Conservation (phyloP, 2,329 filamentous ascomycete species). For the Pseudogymnoascus pannorum region DNA sequence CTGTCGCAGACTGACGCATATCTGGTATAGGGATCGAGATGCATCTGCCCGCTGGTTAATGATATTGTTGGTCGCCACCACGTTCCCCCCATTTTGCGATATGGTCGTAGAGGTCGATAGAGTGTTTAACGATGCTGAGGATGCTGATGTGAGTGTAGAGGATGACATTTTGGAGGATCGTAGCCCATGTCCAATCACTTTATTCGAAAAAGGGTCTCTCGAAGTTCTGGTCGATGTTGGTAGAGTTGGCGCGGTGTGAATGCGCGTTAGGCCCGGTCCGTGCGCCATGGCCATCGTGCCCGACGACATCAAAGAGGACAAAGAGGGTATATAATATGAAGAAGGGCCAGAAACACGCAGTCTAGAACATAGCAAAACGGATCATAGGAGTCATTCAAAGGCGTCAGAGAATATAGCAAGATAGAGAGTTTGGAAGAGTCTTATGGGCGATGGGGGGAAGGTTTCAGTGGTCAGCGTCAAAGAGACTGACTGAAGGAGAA, state of each 20-base stretch:
- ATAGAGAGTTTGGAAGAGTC: not conserved
- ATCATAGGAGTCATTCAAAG: not conserved
- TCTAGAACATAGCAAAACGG: not conserved
- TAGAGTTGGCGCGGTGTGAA: slow-evolving; percentile 10
- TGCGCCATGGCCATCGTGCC: slow-evolving; percentile 7
- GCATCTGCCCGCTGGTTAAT: slow-evolving; percentile 96
- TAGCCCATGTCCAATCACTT: slow-evolving; percentile 25
- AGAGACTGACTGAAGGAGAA: no score
- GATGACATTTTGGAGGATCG: slow-evolving; percentile 56
- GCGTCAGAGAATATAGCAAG: not conserved
- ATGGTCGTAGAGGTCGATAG: slow-evolving; percentile 26
- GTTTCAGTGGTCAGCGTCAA: not conserved
- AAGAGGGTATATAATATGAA: not conserved
- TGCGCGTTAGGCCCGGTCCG: slow-evolving; percentile 10
- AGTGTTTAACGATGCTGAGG: slow-evolving; percentile 27
- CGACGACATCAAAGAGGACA: slow-evolving; percentile 8
- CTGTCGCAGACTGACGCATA: slow-evolving; percentile 78
- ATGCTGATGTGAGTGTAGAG: slow-evolving; percentile 26
- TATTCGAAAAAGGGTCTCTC: slow-evolving; percentile 7
- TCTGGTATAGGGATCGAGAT: slow-evolving; percentile 86
- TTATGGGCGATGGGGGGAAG: not conserved
- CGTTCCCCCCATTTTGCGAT: slow-evolving; percentile 47
- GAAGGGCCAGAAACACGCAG: not conserved
- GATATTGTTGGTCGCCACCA: slow-evolving; percentile 81
- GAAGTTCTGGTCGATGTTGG: slow-evolving; percentile 7